These are phyloP conservation scores for Penicillium manginii DNA, from an alignment of 495 filamentous ascomycete genomes.

Conservation along the genomic window DNA sequence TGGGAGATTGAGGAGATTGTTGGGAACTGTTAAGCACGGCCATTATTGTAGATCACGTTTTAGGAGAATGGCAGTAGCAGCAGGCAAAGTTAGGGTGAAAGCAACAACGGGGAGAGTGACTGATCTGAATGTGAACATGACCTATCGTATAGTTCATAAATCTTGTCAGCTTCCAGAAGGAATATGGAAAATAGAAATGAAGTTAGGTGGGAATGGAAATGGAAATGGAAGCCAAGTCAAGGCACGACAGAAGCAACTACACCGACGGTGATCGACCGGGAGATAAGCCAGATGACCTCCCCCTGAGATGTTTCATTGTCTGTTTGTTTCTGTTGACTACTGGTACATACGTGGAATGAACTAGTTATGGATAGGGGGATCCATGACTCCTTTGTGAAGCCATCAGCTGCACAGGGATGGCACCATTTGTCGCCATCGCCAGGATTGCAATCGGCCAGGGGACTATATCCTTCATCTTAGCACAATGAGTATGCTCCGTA, in stretches of 20 bases:
- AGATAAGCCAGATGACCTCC: slow-evolving; percentile 9
- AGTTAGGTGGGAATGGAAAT: not conserved
- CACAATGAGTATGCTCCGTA: no score
- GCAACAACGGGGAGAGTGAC: no score
- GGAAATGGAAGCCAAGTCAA: not conserved
- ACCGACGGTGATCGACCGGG: slow-evolving; percentile 13
- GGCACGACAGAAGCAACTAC: slow-evolving; percentile 1
- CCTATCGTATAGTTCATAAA: no score
- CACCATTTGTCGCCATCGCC: slow-evolving; percentile 19
- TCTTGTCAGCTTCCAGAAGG: no score
- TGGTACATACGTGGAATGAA: no score
- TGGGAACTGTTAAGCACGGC: slow-evolving; percentile 9
- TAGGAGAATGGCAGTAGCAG: not conserved
- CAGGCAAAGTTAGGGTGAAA: no score
- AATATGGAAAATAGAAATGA: not conserved
- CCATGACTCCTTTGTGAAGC: no score
- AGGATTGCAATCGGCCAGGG: not conserved
- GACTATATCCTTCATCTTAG: no score
- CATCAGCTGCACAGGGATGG: slow-evolving; percentile 18
- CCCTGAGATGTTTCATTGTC: slow-evolving; percentile 2
- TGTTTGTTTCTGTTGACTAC: not conserved
- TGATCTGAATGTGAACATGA: no score
- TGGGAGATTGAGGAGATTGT: slow-evolving; percentile 21
- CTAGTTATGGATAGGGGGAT: no score
- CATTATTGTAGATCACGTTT: slow-evolving; percentile 13